phyloP scores from a whole-genome alignment of 257 asterid species.

The Striga asiatica region DNA sequence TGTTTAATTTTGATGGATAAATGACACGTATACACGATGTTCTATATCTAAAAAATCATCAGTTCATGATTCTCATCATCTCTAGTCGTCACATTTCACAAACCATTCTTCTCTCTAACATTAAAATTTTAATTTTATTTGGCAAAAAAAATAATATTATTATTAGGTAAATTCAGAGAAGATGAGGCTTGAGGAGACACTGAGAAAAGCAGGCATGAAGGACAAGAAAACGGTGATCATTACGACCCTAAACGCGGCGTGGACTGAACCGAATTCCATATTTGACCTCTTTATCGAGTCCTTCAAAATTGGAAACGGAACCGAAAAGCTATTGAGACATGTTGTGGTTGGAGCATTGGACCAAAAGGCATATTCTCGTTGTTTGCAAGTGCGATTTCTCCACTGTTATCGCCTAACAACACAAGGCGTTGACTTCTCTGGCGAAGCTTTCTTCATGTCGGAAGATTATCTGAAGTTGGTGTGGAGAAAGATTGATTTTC shows the following conservation, averaged over 20 bases:
- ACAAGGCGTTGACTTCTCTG: conserved; percentile 40
- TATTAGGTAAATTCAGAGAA: conserved; percentile 15
- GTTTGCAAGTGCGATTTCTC: conserved; percentile 19
- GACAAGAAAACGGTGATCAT: conserved; percentile 46
- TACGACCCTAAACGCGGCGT: conserved; percentile 52
- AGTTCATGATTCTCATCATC: too few relatives aligned
- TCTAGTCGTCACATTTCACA: too few relatives aligned
- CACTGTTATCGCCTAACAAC: conserved; percentile 43
- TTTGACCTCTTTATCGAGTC: conserved; percentile 53
- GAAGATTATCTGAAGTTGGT: conserved; percentile 46
- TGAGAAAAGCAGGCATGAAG: conserved; percentile 35
- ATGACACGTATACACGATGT: too few relatives aligned
- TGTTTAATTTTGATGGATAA: too few relatives aligned
- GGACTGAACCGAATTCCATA: conserved; percentile 45
- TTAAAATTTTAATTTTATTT: too few relatives aligned
- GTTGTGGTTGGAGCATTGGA: conserved; percentile 46
- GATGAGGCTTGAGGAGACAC: conserved; percentile 23
- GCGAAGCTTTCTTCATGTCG: conserved; percentile 39
- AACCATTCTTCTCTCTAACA: too few relatives aligned
- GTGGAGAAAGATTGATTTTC: conserved; percentile 53
- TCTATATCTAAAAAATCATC: too few relatives aligned
- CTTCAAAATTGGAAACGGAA: conserved; percentile 47
- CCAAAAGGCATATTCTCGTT: conserved; percentile 36
- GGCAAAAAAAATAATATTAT: not conserved
- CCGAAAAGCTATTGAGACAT: conserved; percentile 30